These are phyloP conservation scores for Physcia stellaris DNA, from an alignment of 495 filamentous ascomycete genomes.

Conservation along the genomic window DNA sequence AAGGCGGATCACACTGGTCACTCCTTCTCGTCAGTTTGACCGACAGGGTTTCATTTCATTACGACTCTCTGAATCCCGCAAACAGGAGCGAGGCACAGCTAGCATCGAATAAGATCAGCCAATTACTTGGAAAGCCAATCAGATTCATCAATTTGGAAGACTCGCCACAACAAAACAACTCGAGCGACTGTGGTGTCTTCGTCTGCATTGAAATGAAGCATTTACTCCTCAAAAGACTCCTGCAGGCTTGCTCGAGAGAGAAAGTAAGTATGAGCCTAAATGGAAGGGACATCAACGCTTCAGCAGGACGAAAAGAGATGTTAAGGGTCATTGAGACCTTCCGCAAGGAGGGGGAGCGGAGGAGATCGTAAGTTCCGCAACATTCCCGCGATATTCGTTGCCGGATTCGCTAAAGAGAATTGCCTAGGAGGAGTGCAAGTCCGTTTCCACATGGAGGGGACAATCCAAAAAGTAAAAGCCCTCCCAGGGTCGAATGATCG, in stretches of 20 bases:
- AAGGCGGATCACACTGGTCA: conserved; percentile 92
- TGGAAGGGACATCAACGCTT: conserved; percentile 63
- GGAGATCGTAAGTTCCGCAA: conserved; percentile 51
- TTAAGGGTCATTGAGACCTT: conserved; percentile 68
- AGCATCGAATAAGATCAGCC: conserved; percentile 46
- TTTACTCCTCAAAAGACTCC: conserved; percentile 67
- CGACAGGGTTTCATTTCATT: conserved; percentile 89
- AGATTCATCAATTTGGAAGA: conserved; percentile 67
- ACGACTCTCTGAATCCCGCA: conserved; percentile 71
- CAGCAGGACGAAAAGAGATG: conserved; percentile 71
- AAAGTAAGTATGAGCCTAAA: conserved; percentile 92
- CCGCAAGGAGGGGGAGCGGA: conserved; percentile 66
- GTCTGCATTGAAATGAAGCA: conserved; percentile 90
- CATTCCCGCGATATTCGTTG: background rate
- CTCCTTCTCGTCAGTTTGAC: conserved; percentile 78
- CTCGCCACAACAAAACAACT: conserved; percentile 82
- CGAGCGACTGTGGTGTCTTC: conserved; percentile 88
- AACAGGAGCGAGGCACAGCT: conserved; percentile 60
- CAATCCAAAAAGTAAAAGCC: conserved; percentile 23
- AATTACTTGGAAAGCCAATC: conserved; percentile 49
- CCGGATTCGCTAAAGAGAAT: background rate
- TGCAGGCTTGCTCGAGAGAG: conserved; percentile 57
- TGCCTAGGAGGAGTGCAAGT: conserved; percentile 15
- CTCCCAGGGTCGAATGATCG: conserved; percentile 30
- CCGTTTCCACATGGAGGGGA: conserved; percentile 8